A percentile compares a stretch with the other conserved stretches of the same genome.
Evolutionary conservation across 164 flowering plant genomes (phyloP).

Genomic region (Berberis vulgaris): DNA sequence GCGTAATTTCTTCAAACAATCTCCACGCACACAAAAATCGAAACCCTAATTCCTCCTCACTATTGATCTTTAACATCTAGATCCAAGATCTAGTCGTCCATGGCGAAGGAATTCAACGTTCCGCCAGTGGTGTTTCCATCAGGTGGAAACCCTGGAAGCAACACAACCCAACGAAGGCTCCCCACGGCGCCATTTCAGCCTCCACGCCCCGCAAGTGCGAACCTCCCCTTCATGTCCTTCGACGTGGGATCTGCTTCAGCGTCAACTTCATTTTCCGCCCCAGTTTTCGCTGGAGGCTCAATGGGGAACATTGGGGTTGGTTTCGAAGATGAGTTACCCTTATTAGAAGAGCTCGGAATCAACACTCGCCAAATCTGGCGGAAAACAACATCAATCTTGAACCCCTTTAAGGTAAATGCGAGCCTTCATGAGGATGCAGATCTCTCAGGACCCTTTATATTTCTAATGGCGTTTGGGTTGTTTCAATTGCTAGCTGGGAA

Average conservation of each 20-base stretch:
- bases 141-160: slow-evolving; percentile 6
- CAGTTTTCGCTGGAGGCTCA: slow-evolving; percentile 11
- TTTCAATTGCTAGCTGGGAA: slow-evolving; percentile 89
- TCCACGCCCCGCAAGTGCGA: slow-evolving; percentile 14
- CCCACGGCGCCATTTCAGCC: slow-evolving; percentile 20
- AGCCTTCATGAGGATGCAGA: slow-evolving; percentile 67
- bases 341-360: slow-evolving; percentile 90
- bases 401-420: slow-evolving; percentile 53
- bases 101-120: slow-evolving; percentile 19
- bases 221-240: slow-evolving; percentile 18
- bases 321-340: slow-evolving; percentile 75
- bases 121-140: slow-evolving; percentile 19
- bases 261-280: slow-evolving; percentile 21
- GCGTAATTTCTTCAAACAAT: too few species aligned
- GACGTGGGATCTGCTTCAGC: slow-evolving; percentile 14
- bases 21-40: too few species aligned
- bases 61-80: background rate
- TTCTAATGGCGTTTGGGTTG: slow-evolving; percentile 55
- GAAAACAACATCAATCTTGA: slow-evolving; percentile 60
- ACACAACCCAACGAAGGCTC: slow-evolving; percentile 10
- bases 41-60: too few species aligned
- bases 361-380: slow-evolving; percentile 81
- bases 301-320: slow-evolving; percentile 10
- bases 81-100: background rate
- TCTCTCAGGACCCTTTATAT: slow-evolving; percentile 77